Evolutionary conservation across 1,139 yeast genomes (phyloP).

Genomic region (Meyerozyma elateridarum): DNA sequence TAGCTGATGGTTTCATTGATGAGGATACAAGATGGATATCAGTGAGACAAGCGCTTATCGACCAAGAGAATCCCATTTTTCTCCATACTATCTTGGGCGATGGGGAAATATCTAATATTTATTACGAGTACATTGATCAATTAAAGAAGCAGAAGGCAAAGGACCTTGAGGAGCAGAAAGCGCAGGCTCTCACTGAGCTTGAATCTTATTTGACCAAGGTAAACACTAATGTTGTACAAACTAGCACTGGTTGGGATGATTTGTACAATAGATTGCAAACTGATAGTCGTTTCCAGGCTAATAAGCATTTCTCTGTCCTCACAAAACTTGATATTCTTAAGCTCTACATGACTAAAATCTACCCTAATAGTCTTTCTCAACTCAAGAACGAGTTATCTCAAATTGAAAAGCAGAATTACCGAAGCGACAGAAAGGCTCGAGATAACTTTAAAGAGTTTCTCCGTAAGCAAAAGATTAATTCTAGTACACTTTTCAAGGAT

Average conservation of each 20-base stretch:
- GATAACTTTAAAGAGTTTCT: constrained; percentile 51
- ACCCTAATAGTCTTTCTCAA: constrained; percentile 29
- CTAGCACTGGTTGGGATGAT: constrained; percentile 41
- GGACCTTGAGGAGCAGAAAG: constrained; percentile 24
- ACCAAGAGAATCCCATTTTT: constrained; percentile 63
- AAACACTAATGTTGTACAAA: constrained; percentile 27
- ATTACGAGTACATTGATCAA: constrained; percentile 41
- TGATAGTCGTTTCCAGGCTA: constrained; percentile 54
- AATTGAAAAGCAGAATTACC: constrained; percentile 37
- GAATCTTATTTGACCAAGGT: constrained; percentile 41
- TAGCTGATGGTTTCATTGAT: constrained; percentile 34
- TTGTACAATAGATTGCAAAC: constrained; percentile 33
- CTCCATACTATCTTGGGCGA: constrained; percentile 60
- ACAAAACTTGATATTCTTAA: constrained; percentile 57
- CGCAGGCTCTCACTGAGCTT: constrained; percentile 50
- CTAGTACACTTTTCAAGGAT: constrained; percentile 58
- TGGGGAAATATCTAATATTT: constrained; percentile 48
- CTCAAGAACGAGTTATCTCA: constrained; percentile 33
- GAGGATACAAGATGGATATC: constrained; percentile 68
- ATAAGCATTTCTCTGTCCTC: constrained; percentile 51
- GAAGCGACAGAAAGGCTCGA: constrained; percentile 63
- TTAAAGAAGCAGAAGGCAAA: constrained; percentile 38
- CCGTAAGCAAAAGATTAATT: constrained; percentile 36
- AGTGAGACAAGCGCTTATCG: constrained; percentile 40
- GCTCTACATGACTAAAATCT: constrained; percentile 47